phyloP scores from a whole-genome alignment of 2,329 filamentous ascomycete genomes.

The Dactylonectria estremocensis region DNA sequence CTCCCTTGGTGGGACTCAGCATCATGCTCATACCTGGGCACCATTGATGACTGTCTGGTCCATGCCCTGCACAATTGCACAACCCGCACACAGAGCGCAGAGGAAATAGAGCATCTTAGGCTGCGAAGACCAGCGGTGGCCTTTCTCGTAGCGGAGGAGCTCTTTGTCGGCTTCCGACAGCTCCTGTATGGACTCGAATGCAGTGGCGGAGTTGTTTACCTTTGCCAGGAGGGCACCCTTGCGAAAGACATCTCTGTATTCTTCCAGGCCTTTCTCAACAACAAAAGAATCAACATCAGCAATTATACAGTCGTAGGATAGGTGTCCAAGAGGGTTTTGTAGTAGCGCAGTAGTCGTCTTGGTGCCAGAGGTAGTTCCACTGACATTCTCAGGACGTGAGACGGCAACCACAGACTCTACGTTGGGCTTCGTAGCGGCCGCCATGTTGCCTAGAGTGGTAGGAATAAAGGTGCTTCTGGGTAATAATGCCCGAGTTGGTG shows the following conservation, averaged over 20 bases:
- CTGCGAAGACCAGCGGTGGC: conserved; percentile 70
- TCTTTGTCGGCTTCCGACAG: conserved; percentile 55
- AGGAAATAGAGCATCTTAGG: conserved; percentile 59
- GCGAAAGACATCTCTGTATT: conserved; percentile 59
- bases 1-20: too few species aligned
- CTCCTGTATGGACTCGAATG: conserved; percentile 47
- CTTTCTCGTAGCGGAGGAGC: conserved; percentile 58
- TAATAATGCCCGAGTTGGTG: neutral
- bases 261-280: conserved; percentile 58
- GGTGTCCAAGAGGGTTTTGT: conserved; percentile 42
- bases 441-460: conserved; percentile 8
- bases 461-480: neutral
- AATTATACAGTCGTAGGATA: conserved; percentile 38
- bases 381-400: conserved; percentile 1
- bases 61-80: conserved; percentile 72
- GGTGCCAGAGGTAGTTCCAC: neutral
- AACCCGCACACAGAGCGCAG: conserved; percentile 66
- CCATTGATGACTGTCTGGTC: conserved; percentile 75
- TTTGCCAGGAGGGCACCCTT: conserved; percentile 56
- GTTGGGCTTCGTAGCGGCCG: neutral
- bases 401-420: conserved; percentile 9
- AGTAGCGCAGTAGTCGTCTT: conserved; percentile 27
- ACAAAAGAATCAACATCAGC: conserved; percentile 38
- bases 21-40: conserved; percentile 53
- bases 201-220: conserved; percentile 41